Percentiles rank a stretch among this genome's conserved stretches.
phyloP scores from a whole-genome alignment of 257 asterid genomes.

The Paulownia fortunei region DNA sequence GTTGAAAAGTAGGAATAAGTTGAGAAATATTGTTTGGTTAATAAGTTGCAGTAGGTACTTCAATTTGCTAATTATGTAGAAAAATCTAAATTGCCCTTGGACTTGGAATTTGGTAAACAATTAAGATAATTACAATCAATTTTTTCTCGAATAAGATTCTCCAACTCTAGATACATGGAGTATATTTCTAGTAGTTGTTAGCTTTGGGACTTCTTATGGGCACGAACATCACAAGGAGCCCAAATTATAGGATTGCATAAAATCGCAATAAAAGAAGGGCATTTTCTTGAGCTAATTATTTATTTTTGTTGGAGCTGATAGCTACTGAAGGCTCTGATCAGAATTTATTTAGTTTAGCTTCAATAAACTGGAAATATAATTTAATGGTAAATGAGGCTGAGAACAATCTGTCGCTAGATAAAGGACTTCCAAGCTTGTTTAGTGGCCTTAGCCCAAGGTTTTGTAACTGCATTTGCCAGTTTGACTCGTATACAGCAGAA shows the following conservation, averaged over 20 bases:
- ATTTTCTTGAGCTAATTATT: neutral
- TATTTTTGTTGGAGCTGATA: neutral
- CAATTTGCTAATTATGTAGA: neutral
- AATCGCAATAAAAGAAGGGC: neutral
- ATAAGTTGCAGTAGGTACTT: neutral
- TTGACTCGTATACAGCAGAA: neutral
- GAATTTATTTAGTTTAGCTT: neutral
- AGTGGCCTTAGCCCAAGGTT: neutral
- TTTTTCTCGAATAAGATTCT: neutral
- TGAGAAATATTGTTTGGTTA: neutral
- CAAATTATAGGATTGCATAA: neutral
- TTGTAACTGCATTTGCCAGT: neutral
- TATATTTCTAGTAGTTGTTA: neutral
- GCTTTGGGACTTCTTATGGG: neutral
- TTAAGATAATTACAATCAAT: neutral
- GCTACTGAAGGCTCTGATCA: neutral
- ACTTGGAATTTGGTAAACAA: neutral
- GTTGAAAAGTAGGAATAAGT: slow-evolving; percentile 4
- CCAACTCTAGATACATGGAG: neutral
- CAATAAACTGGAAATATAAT: neutral
- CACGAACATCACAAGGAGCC: neutral
- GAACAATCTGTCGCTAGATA: neutral
- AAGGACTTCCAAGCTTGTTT: neutral
- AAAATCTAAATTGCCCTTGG: neutral
- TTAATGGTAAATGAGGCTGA: neutral